These are phyloP conservation scores for Saxophila tyrrhenica DNA, from an alignment of 495 filamentous ascomycete species.

Conservation along the genomic window DNA sequence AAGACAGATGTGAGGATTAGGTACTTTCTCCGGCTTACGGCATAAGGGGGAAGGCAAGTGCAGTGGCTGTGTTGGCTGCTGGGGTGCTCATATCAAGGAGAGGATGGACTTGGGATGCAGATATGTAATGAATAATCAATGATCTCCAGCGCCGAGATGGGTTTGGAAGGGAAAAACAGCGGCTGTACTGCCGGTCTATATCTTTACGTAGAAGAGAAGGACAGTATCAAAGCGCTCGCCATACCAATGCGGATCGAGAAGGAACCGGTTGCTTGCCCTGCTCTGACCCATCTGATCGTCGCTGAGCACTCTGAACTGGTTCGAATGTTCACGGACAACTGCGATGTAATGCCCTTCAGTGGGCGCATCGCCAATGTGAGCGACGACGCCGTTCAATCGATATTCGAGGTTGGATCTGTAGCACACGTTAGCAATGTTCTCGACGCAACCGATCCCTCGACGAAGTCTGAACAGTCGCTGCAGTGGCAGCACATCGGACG, in stretches of 20 bases:
- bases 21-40: background rate
- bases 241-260: too few species aligned
- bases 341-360: conserved; percentile 4
- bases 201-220: background rate
- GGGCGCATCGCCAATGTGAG: background rate
- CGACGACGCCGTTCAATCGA: background rate
- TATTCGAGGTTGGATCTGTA: background rate
- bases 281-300: background rate
- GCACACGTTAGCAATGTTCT: background rate
- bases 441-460: background rate
- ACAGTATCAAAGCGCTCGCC: background rate
- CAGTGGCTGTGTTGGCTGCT: background rate
- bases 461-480: too few species aligned
- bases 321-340: background rate
- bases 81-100: background rate
- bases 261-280: too few species aligned
- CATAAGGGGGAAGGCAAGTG: background rate
- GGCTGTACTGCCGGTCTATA: background rate
- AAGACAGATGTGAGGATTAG: too few species aligned
- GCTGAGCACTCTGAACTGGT: background rate
- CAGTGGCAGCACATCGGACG: background rate
- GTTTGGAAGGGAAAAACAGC: background rate
- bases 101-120: background rate
- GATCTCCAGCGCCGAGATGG: too few species aligned
- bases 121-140: too few species aligned